Evolutionary conservation across 208 protist genomes (phyloP).

Genomic region (Leptomonas pyrrhocoris): DNA sequence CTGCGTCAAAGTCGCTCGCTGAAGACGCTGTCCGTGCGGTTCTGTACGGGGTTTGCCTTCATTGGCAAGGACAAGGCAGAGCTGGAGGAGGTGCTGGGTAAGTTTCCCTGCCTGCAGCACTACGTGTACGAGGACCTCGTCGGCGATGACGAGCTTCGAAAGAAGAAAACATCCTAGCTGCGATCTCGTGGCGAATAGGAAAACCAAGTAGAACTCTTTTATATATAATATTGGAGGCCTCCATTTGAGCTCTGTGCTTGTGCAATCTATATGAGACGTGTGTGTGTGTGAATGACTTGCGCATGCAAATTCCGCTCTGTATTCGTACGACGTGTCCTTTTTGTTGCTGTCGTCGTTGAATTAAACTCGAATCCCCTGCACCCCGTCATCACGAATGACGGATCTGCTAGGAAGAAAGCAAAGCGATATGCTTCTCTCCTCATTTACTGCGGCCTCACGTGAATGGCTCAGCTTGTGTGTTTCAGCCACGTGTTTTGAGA

Average conservation of each 20-base stretch:
- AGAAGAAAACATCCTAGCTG: slow-evolving; percentile 14
- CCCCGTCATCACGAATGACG: neutral
- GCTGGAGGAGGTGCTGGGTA: slow-evolving; percentile 33
- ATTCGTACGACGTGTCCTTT: too few species aligned
- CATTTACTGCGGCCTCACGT: too few species aligned
- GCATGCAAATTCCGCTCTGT: too few species aligned
- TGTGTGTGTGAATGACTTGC: too few species aligned
- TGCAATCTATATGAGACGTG: too few species aligned
- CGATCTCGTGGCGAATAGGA: slow-evolving; percentile 4
- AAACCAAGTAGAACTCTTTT: too few species aligned
- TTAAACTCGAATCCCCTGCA: neutral
- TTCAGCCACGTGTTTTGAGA: too few species aligned
- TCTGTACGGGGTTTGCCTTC: slow-evolving; percentile 56
- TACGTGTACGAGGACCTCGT: slow-evolving; percentile 59
- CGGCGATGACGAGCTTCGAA: slow-evolving; percentile 43
- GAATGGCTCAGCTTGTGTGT: too few species aligned
- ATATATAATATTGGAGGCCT: neutral
- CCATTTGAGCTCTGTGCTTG: too few species aligned
- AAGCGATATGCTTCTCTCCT: too few species aligned
- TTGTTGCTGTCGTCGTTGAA: neutral
- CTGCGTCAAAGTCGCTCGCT: slow-evolving; percentile 37
- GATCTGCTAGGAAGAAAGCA: neutral
- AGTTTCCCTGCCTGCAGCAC: slow-evolving; percentile 40
- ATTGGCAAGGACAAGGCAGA: slow-evolving; percentile 25
- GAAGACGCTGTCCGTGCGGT: slow-evolving; percentile 50